Percentiles rank a stretch among this genome's conserved stretches.
These are phyloP conservation scores for Coemansia furcata DNA, from an alignment of 192 early-diverging fungal genomes.

Conservation along the genomic window DNA sequence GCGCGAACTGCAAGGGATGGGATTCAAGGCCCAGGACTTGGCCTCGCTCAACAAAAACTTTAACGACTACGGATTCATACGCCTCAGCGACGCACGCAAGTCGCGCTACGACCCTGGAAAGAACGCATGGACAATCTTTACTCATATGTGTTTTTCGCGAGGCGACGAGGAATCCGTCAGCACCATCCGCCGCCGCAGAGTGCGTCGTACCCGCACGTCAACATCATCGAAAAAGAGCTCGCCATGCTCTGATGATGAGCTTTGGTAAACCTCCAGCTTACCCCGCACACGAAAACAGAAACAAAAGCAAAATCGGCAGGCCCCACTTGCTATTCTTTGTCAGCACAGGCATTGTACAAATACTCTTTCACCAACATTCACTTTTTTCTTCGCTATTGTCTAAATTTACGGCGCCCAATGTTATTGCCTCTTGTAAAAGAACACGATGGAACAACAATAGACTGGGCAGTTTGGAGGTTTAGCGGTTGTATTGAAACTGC, in stretches of 20 bases:
- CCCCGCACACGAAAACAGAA: conserved; percentile 4
- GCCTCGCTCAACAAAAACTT: conserved; percentile 53
- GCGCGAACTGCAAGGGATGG: conserved; percentile 49
- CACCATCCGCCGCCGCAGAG: conserved; percentile 38
- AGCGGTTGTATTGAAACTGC: too few species aligned
- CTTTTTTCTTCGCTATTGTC: conserved; percentile 3
- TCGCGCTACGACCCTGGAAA: conserved; percentile 44
- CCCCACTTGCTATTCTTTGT: conserved; percentile 2
- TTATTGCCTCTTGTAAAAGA: too few species aligned
- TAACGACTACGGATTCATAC: conserved; percentile 49
- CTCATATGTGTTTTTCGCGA: conserved; percentile 32
- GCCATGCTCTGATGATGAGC: conserved; percentile 30
- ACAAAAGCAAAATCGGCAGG: not conserved
- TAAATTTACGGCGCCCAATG: not conserved
- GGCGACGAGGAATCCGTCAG: conserved; percentile 17
- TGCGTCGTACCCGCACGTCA: conserved; percentile 28
- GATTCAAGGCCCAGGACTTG: conserved; percentile 51
- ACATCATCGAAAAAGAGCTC: conserved; percentile 30
- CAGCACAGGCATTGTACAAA: conserved; percentile 9
- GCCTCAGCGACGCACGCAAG: conserved; percentile 49
- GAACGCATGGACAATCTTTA: conserved; percentile 41
- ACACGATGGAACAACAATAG: not conserved
- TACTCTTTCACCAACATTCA: not conserved
- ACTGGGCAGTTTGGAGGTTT: too few species aligned
- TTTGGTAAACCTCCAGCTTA: conserved; percentile 20